Conservation (phyloP, 1,284 basidiomycete genomes). For the Sphagnurus paluster region DNA sequence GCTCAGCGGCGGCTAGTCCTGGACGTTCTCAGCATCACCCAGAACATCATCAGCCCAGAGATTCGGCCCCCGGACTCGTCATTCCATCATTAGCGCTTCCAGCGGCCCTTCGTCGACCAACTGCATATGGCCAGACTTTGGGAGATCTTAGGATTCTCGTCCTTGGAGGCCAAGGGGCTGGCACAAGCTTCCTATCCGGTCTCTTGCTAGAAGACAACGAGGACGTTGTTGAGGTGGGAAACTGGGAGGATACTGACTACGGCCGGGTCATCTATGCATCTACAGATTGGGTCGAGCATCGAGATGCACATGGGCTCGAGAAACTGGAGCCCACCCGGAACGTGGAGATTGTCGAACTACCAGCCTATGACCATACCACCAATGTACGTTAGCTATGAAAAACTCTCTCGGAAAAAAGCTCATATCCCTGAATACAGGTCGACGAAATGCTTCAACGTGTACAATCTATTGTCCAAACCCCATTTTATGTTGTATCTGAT, state of each 20-base stretch:
- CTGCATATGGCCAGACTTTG: constrained; percentile 62
- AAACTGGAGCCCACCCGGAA: constrained; percentile 63
- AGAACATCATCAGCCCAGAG: constrained; percentile 37
- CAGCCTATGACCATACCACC: constrained; percentile 40
- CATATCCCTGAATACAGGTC: constrained; percentile 23
- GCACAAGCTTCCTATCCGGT: constrained; percentile 33
- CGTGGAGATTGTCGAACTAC: constrained; percentile 56
- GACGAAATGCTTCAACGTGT: constrained; percentile 33
- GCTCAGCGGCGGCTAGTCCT: constrained; percentile 64
- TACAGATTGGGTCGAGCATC: constrained; percentile 69
- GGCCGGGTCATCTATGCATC: constrained; percentile 52
- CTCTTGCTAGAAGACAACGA: constrained; percentile 61
- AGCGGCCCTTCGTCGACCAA: constrained; percentile 54
- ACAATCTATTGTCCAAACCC: constrained; percentile 50
- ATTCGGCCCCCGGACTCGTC: constrained; percentile 54
- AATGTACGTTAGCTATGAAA: constrained; percentile 38
- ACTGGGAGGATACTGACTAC: constrained; percentile 49
- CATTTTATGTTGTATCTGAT: constrained; percentile 51
- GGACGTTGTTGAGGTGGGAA: constrained; percentile 58
- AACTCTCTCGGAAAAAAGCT: not conserved
- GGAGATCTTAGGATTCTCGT: constrained; percentile 60
- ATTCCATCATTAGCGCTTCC: constrained; percentile 71
- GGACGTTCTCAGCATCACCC: constrained; percentile 38
- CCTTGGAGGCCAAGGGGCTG: constrained; percentile 42
- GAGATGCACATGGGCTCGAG: constrained; percentile 62